Evolutionary conservation across 78 protist species (phyloP).

Genomic region (Planoprotostelium fungivorum): DNA sequence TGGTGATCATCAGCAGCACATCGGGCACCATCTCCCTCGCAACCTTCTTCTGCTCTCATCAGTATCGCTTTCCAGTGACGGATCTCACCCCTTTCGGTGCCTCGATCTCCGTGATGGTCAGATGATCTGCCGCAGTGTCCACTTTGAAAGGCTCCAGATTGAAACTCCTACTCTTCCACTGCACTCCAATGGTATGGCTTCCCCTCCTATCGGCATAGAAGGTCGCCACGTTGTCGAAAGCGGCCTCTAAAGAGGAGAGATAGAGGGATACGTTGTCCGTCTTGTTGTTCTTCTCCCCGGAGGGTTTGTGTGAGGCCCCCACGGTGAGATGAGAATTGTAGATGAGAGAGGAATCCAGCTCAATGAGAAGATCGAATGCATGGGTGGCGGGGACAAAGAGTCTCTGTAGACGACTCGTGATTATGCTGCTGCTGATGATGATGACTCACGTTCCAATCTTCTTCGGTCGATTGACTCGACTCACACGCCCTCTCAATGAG

Average conservation of each 20-base stretch:
- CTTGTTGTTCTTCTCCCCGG: neutral
- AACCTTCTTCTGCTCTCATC: neutral
- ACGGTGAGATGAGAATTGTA: neutral
- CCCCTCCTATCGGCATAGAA: neutral
- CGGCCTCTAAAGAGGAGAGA: neutral
- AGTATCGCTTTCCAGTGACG: neutral
- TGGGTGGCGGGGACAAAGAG: neutral
- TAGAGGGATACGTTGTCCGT: neutral
- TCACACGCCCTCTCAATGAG: neutral
- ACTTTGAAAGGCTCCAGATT: neutral
- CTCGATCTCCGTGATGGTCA: neutral
- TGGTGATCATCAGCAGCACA: neutral
- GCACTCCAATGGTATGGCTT: neutral
- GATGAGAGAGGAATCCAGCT: neutral
- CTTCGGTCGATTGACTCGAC: neutral
- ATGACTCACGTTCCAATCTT: neutral
- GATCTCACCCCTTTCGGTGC: neutral
- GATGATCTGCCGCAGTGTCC: neutral
- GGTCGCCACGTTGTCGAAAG: neutral
- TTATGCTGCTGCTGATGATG: neutral
- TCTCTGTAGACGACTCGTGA: neutral
- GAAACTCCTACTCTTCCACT: neutral
- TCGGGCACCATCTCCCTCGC: neutral
- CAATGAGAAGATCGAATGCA: neutral
- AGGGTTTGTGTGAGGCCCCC: neutral